phyloP scores from a whole-genome alignment of 805 yeast species.

The Ogataea haglerorum region DNA sequence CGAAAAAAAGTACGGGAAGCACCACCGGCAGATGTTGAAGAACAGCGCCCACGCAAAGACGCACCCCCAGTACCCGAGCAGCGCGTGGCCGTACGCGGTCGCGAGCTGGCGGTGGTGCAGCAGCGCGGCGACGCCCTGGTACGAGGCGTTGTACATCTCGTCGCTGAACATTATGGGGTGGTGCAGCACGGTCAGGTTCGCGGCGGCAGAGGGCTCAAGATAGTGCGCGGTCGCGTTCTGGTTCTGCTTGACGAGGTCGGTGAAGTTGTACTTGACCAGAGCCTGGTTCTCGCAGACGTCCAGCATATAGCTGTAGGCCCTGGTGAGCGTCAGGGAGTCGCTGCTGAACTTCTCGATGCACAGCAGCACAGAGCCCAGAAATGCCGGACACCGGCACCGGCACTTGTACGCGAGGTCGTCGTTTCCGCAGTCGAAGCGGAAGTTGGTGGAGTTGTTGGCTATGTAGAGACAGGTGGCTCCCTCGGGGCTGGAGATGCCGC shows the following conservation, averaged over 20 bases:
- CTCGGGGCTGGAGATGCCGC: slow-evolving; percentile 33
- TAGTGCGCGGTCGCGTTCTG: slow-evolving; percentile 27
- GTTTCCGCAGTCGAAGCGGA: slow-evolving; percentile 33
- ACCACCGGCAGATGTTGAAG: slow-evolving; percentile 34
- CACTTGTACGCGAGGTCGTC: slow-evolving; percentile 35
- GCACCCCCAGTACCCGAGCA: slow-evolving; percentile 34
- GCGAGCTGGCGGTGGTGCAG: slow-evolving; percentile 29
- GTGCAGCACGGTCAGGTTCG: slow-evolving; percentile 18
- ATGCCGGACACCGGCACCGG: slow-evolving; percentile 33
- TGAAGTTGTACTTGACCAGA: slow-evolving; percentile 23
- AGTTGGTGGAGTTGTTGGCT: slow-evolving; percentile 32
- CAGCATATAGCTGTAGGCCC: slow-evolving; percentile 32
- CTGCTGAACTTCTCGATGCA: slow-evolving; percentile 33
- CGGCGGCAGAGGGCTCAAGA: slow-evolving; percentile 14
- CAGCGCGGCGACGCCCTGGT: slow-evolving; percentile 28
- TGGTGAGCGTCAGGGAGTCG: slow-evolving; percentile 28
- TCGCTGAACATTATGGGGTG: slow-evolving; percentile 29
- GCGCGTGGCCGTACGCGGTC: slow-evolving; percentile 28
- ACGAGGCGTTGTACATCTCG: slow-evolving; percentile 25
- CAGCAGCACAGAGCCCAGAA: slow-evolving; percentile 34
- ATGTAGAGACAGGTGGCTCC: slow-evolving; percentile 38
- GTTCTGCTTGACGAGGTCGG: slow-evolving; percentile 29
- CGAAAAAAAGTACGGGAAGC: slow-evolving; percentile 31
- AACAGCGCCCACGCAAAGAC: slow-evolving; percentile 24
- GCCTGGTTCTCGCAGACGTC: slow-evolving; percentile 36